Evolutionary conservation across 2,329 filamentous ascomycete species (phyloP), one percentile per base, ranked within the genome.

Genomic region (Arthrinium phaeospermum): DNA sequence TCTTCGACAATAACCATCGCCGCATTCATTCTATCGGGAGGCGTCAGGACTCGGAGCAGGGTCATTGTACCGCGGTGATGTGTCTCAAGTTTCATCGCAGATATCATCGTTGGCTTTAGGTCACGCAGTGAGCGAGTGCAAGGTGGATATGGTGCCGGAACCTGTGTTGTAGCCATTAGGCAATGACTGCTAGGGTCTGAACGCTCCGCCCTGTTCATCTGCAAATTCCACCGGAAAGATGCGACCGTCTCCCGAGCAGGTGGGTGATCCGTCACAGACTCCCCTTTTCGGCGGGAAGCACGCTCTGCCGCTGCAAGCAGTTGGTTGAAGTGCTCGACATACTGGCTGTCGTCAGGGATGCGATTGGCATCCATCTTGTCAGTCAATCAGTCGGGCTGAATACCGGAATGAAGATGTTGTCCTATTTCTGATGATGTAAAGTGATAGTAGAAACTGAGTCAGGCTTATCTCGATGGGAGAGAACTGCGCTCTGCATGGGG

Each of bases 1-100:
- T 87, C 86, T 49, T 86, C 81, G 0, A 80, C 82, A 45, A 86
- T 75, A 1, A 77, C 76, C 73, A 74, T 75, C 13, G 76, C 72
- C 1, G 74, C 74, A 16, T 27, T 75, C 45, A 75, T 72, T 4
- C 73, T 68, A n/a, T 73, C 53, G 2, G 75, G 74, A 8, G 74
- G 76, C 22, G 77, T 77, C 37, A 77, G 24, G 27, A 77, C 73
- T 13, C 70, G 76, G 22, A 79, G n/a, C 1, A 74, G 14, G 3
- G 49, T 64, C 67, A 72, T 73, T 10, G 64, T 72, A 1, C 77
- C 76, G 4, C 77, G 71, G 74, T 82, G 80, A 30, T 80, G 77
- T 12, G 75, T 77, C 67, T 80, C 78, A 8, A 82, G 76, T 44
- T 57, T 75, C 80, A 82, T 80, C 16, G 76, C 71, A 3, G 76